These are phyloP conservation scores for Scenedesmus sp. DNA, from an alignment of 163 green algal species.

Conservation along the genomic window DNA sequence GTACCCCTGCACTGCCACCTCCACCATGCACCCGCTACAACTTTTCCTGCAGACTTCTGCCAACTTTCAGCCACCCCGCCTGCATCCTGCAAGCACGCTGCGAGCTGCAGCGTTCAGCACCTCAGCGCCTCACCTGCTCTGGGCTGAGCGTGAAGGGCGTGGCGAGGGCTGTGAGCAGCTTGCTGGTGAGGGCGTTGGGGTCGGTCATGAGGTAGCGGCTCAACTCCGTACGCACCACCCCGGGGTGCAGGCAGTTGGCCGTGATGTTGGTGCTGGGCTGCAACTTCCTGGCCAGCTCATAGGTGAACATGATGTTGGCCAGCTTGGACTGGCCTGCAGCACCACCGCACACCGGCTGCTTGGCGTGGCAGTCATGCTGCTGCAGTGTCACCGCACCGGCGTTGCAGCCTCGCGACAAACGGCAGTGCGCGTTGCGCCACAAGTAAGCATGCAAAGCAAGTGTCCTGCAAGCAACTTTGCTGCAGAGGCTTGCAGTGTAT, in stretches of 20 bases:
- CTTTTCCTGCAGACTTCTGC: not conserved
- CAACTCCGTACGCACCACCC: slow-evolving; percentile 87
- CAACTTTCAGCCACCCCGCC: not conserved
- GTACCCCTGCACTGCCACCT: not conserved
- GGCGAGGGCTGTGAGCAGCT: slow-evolving; percentile 34
- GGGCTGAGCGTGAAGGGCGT: slow-evolving; percentile 53
- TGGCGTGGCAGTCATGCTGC: not conserved
- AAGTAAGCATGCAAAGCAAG: no score
- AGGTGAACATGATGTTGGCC: slow-evolving; percentile 95
- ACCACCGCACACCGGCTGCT: not conserved
- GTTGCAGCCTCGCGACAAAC: no score
- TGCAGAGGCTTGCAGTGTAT: not conserved
- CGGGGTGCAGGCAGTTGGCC: slow-evolving; percentile 85
- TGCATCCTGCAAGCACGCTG: not conserved
- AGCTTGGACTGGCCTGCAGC: slow-evolving; percentile 87
- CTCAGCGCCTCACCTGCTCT: slow-evolving; percentile 32
- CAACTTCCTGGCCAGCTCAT: slow-evolving; percentile 82
- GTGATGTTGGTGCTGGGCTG: slow-evolving; percentile 47
- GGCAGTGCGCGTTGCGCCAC: no score
- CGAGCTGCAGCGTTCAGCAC: not conserved
- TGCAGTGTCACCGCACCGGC: not conserved
- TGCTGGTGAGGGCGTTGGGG: slow-evolving; percentile 14
- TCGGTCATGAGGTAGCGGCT: slow-evolving; percentile 45
- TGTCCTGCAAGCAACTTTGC: no score
- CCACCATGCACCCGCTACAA: not conserved